Conservation (phyloP, 148 eudicot species). For the Diospyros lotus region DNA sequence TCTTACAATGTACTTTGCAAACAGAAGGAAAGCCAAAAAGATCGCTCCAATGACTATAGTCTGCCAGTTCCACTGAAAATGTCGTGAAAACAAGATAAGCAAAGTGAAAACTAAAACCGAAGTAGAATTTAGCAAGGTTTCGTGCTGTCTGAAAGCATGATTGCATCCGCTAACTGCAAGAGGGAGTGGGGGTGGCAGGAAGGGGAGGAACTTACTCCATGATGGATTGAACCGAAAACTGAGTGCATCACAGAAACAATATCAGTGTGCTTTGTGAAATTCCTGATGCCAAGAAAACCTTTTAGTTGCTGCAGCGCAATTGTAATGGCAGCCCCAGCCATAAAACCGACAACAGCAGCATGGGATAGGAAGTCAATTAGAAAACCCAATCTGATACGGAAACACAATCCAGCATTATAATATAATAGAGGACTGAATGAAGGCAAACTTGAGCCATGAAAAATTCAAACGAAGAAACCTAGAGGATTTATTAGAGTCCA, state of each 20-base stretch:
- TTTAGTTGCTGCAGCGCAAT: constrained; percentile 78
- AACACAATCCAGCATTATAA: constrained; percentile 9
- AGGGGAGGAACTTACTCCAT: constrained; percentile 36
- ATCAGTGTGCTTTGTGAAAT: constrained; percentile 61
- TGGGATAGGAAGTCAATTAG: constrained; percentile 60
- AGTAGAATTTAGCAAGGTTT: too few relatives aligned
- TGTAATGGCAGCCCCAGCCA: constrained; percentile 80
- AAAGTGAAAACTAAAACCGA: background rate
- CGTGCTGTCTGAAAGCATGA: too few relatives aligned
- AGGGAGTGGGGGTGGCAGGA: background rate
- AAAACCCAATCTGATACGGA: constrained; percentile 42
- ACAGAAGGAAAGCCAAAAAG: constrained; percentile 35
- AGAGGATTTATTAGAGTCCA: background rate
- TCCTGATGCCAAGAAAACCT: constrained; percentile 59
- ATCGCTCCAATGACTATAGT: constrained; percentile 34
- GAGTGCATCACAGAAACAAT: constrained; percentile 52
- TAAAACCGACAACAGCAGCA: constrained; percentile 75
- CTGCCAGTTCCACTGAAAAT: constrained; percentile 49
- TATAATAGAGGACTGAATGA: background rate
- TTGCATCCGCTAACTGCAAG: constrained; percentile 24
- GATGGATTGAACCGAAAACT: constrained; percentile 40
- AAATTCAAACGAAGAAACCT: background rate
- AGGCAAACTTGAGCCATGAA: background rate
- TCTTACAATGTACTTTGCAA: constrained; percentile 43
- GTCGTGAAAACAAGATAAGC: background rate